phyloP scores from a whole-genome alignment of 768 basidiomycete genomes.

The Calocera viscosa region DNA sequence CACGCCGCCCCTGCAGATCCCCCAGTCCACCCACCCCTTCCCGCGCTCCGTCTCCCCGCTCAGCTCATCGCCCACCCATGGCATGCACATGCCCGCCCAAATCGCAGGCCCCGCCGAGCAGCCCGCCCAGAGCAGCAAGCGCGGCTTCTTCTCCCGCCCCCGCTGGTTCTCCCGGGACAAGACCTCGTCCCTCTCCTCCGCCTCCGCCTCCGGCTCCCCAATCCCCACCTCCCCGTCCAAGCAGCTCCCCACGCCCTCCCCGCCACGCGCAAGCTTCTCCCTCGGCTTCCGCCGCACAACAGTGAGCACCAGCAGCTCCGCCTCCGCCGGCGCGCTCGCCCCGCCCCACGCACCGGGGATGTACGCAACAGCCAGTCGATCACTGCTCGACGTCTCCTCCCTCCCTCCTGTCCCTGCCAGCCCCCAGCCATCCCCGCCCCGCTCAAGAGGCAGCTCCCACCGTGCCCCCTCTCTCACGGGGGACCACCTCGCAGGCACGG shows the following conservation, averaged over 20 bases:
- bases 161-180: background rate
- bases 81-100: background rate
- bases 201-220: background rate
- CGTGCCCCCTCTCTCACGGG: background rate
- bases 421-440: background rate
- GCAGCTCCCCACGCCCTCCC: background rate
- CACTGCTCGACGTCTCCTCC: background rate
- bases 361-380: background rate
- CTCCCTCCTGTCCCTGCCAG: background rate
- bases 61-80: background rate
- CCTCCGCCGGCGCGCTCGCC: background rate
- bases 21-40: background rate
- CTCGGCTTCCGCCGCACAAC: background rate
- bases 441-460: background rate
- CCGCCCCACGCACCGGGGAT: background rate
- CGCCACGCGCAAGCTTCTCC: background rate
- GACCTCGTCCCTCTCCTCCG: conserved; percentile 2
- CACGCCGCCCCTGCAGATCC: background rate
- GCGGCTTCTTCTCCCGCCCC: conserved; percentile 3
- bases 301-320: background rate
- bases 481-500: background rate
- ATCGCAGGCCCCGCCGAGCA: background rate
- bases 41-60: background rate
- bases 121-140: background rate
- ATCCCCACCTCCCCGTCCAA: background rate